Base-by-base conservation (phyloP, 495 filamentous ascomycete species). In the Beverwykella pulmonaria region DNA sequence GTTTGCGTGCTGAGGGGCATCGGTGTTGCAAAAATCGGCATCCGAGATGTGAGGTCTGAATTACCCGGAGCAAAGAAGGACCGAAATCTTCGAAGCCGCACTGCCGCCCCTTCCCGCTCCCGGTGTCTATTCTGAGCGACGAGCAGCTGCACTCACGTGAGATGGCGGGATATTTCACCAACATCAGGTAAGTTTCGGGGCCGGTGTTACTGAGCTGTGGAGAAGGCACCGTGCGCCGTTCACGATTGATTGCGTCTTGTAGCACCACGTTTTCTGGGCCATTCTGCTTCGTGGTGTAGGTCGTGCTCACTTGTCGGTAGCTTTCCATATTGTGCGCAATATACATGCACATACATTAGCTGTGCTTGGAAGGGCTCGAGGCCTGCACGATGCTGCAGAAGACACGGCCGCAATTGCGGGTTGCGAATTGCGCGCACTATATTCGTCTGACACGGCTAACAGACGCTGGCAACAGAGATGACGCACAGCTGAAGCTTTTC, bases 281-380 rank as follows among this genome's bases (percentile, higher is more conserved):
- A 34, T 34, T 34, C 32, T 12, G 32, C 32, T 39, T 53, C 30
- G 47, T 49, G 2, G 34, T 30, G 0, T 10, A 12, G 10, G n/a
- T 58, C 55, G 20, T 36, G 23, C 39, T 44, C 17, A 14, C 17
- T 19, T 27, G 36, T 61, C 61, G 55, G 64, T 41, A 67, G 52
- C 52, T 63, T 63, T 59, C 65, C 44, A 68, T 63, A 68, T 68
- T 68, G 65, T 59, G n/a, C 1, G 57, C 65, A 68, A 61, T 68
- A 61, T 68, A 22, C 53, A 49, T 59, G 36, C 10, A 14, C 56
- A n/a, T n/a, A n/a, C n/a, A n/a, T n/a, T n/a, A n/a, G n/a, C n/a
- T n/a, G n/a, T n/a, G n/a, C n/a, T n/a, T n/a, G n/a, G n/a, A n/a
- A n/a, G n/a, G 5, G 19, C 57, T 59, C 19, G 9, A 46, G 52